A percentile compares a stretch with the other conserved stretches of the same genome.
Evolutionary conservation across 2,329 filamentous ascomycete genomes (phyloP).

Genomic region (Cladosporium austrohemisphaericum): DNA sequence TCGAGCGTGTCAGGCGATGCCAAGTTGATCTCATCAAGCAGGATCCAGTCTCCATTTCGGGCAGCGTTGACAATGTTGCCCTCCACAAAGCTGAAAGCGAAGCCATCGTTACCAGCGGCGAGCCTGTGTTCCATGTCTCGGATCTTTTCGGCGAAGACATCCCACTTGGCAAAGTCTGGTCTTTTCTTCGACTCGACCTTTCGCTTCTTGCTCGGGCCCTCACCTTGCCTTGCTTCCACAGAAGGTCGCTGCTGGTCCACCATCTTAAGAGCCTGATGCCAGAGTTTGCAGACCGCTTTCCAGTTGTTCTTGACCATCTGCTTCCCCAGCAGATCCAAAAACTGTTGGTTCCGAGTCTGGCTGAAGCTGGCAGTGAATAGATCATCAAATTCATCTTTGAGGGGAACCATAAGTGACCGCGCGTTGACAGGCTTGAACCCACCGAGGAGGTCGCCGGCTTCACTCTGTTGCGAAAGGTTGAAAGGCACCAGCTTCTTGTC

Average conservation of each 20-base stretch:
- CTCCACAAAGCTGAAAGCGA: conserved; percentile 94
- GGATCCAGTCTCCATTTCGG: conserved; percentile 92
- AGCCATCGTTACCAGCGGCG: conserved; percentile 65
- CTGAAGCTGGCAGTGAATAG: conserved; percentile 87
- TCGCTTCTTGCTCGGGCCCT: conserved; percentile 69
- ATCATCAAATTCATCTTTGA: conserved; percentile 91
- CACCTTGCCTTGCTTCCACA: conserved; percentile 47
- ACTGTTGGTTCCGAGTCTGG: conserved; percentile 79
- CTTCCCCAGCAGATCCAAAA: conserved; percentile 75
- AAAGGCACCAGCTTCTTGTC: conserved; percentile 87
- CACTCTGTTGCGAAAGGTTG: conserved; percentile 96
- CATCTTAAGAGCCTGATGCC: conserved; percentile 85
- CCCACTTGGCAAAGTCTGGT: conserved; percentile 63
- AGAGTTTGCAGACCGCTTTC: conserved; percentile 78
- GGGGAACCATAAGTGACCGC: conserved; percentile 77
- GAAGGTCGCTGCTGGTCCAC: conserved; percentile 58
- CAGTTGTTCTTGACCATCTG: conserved; percentile 79
- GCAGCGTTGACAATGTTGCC: conserved; percentile 96
- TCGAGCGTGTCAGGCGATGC: conserved; percentile 93
- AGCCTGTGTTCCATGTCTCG: conserved; percentile 78
- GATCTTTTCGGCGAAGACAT: conserved; percentile 69
- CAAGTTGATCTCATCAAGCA: conserved; percentile 95
- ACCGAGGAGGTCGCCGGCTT: conserved; percentile 90
- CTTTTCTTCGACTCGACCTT: conserved; percentile 54
- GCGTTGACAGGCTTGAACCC: conserved; percentile 96